These are phyloP conservation scores for Kwoniella europaea DNA, from an alignment of 768 basidiomycete species.

Conservation along the genomic window DNA sequence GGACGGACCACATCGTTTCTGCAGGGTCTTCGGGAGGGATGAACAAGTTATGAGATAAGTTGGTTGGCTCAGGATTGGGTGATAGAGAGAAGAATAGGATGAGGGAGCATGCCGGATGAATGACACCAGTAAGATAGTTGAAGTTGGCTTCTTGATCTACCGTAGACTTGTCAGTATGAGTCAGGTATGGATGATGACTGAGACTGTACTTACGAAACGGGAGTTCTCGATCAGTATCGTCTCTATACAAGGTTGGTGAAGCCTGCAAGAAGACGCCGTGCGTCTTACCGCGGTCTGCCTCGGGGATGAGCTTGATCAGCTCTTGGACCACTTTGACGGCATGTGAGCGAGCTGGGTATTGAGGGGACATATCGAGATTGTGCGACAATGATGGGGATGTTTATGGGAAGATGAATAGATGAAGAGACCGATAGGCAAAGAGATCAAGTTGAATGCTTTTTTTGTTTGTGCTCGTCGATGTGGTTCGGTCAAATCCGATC, in stretches of 20 bases:
- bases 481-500: too few relatives aligned
- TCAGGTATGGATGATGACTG: neutral
- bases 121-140: constrained; percentile 81
- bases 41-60: constrained; percentile 65
- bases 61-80: constrained; percentile 19
- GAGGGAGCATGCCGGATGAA: constrained; percentile 72
- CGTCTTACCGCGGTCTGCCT: constrained; percentile 62
- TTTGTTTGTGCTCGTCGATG: too few relatives aligned
- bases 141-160: constrained; percentile 77
- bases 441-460: too few relatives aligned
- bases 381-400: neutral
- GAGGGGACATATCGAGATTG: constrained; percentile 5
- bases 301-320: constrained; percentile 64
- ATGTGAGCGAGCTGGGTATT: constrained; percentile 46
- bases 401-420: neutral
- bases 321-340: constrained; percentile 64
- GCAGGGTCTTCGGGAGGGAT: constrained; percentile 73
- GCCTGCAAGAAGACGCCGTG: constrained; percentile 42
- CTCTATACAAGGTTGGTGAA: constrained; percentile 33
- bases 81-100: constrained; percentile 65
- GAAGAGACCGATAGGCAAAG: neutral
- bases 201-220: constrained; percentile 64
- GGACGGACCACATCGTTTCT: constrained; percentile 77
- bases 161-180: constrained; percentile 18
- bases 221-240: constrained; percentile 82